Conservation (phyloP, 1,284 basidiomycete genomes). For the Pseudozyma tsukubaensis region DNA sequence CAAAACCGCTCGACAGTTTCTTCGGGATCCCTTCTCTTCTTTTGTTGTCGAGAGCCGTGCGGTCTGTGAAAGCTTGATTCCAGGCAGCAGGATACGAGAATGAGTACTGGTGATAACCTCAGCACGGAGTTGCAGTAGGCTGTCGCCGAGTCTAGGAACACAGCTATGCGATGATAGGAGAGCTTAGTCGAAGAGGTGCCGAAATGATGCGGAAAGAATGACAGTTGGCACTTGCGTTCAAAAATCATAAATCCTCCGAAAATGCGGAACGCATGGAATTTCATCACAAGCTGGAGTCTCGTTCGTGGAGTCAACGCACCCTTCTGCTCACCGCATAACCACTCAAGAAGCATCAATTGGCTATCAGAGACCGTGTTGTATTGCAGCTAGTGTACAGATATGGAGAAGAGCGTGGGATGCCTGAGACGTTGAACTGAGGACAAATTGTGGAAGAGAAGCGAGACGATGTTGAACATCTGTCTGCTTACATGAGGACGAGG, state of each 20-base stretch:
- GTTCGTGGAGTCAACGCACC: not conserved
- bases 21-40: not conserved
- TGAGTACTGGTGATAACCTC: too few relatives aligned
- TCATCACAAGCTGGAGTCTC: not conserved
- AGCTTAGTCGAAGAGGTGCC: not conserved
- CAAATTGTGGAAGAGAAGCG: not conserved
- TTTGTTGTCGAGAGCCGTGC: too few relatives aligned
- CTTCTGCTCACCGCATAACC: not conserved
- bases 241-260: constrained; percentile 13
- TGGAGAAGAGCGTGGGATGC: constrained; percentile 4
- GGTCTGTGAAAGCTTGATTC: too few relatives aligned
- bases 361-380: constrained; percentile 6
- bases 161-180: too few relatives aligned
- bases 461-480: too few relatives aligned
- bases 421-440: not conserved
- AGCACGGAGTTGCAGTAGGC: too few relatives aligned
- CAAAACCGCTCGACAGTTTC: not conserved
- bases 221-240: constrained; percentile 9
- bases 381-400: constrained; percentile 36
- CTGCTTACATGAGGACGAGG: too few relatives aligned
- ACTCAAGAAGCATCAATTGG: too few relatives aligned
- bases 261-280: constrained; percentile 17
- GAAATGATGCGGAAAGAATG: not conserved
- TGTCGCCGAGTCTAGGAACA: too few relatives aligned
- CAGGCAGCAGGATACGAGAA: too few relatives aligned